Evolutionary conservation across 148 eudicot genomes (phyloP), one percentile per base, ranked within the genome.

Genomic region (Linanthus parryae): DNA sequence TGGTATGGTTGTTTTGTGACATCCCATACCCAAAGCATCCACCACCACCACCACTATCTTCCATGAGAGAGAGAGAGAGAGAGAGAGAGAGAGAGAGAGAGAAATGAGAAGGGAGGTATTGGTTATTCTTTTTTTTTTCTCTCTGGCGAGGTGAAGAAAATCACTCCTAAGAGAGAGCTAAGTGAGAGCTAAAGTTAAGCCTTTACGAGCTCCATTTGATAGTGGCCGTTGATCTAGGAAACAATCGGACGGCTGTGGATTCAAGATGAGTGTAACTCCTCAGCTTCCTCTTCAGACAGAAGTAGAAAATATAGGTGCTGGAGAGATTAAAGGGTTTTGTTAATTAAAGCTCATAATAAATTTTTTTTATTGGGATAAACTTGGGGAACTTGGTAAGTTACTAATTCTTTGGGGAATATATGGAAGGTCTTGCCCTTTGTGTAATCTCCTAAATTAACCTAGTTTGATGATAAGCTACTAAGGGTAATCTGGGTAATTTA

Each of bases 21-120:
- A 45, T 53, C 26, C 35, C 74, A 61, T 60, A 54, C 6, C 31
- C 45, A 35, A 58, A 66, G 38, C 54, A 59, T 26, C 54, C 27
- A 30, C 54, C 23, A 20, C 54, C 63, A 51, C 74, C 60, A 66
- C 69, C 69, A 71, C 65, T 70, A 47, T n/a, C n/a, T n/a, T n/a
- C n/a, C n/a, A n/a, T n/a, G n/a, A 17, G 56, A 60, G 48, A 55
- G 13, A 34, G 38, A 33, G 43, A 27, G 34, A 34, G 48, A 15
- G 13, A 36, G 40, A 15, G 28, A 44, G 38, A 35, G 18, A 8
- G 37, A 21, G 33, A 51, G 33, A 30, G 24, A 15, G 15, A 4
- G 40, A 51, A 11, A 30, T 23, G 49, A 33, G 35, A 64, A 46
- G 25, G 51, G 43, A 51, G 34, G 30, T 31, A 8, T 19, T 9